A percentile compares a stretch with the other conserved stretches of the same genome.
Conservation (phyloP, 495 filamentous ascomycete species). For the Daldinia vernicosa region DNA sequence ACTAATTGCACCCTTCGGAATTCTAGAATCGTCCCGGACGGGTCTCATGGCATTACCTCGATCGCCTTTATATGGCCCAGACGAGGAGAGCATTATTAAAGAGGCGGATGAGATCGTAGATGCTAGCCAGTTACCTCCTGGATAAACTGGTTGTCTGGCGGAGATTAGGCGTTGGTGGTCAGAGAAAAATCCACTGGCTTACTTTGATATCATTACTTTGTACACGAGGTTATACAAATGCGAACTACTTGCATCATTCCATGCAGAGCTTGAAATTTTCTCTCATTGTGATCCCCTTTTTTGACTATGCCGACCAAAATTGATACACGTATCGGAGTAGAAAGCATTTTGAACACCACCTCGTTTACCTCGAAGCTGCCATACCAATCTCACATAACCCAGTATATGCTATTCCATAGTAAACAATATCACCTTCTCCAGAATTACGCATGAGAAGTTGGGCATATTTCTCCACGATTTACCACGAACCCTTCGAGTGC, state of each 20-base stretch:
- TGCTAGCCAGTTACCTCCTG: conserved; percentile 89
- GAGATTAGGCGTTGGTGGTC: conserved; percentile 38
- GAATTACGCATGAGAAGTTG: conserved; percentile 5
- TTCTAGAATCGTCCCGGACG: conserved; percentile 92
- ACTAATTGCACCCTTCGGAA: conserved; percentile 92
- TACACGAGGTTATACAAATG: conserved; percentile 29
- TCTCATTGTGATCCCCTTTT: neutral
- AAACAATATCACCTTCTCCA: neutral
- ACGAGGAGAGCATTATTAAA: conserved; percentile 79
- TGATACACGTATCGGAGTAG: neutral
- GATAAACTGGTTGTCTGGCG: conserved; percentile 62
- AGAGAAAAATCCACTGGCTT: conserved; percentile 25
- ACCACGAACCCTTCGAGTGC: conserved; percentile 90
- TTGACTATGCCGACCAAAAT: neutral
- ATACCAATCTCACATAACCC: neutral
- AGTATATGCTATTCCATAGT: neutral
- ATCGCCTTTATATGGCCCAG: conserved; percentile 80
- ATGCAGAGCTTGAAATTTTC: conserved; percentile 7
- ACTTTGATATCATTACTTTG: conserved; percentile 20
- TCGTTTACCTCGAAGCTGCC: neutral
- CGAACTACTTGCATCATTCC: conserved; percentile 28
- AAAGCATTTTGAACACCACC: neutral
- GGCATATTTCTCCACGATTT: conserved; percentile 75
- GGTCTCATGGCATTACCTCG: conserved; percentile 96
- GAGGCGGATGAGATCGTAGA: conserved; percentile 93